Conservation (phyloP, 208 protist species). For the Naegleria gruberi region DNA sequence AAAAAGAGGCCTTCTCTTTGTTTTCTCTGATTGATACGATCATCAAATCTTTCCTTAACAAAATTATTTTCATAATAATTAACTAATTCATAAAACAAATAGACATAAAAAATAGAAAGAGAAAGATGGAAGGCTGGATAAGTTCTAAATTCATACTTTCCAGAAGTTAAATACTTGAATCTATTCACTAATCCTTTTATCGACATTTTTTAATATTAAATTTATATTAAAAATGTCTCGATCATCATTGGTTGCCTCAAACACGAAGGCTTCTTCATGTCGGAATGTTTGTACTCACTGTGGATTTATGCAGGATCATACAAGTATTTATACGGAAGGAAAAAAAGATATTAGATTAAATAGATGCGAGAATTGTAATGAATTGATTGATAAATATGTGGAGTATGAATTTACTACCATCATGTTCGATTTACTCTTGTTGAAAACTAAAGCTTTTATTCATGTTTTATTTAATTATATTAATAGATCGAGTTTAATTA, state of each 20-base stretch:
- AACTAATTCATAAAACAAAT: neutral
- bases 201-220: neutral
- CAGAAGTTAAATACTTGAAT: neutral
- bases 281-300: neutral
- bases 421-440: slow-evolving; percentile 36
- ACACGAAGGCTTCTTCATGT: neutral
- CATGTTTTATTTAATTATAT: slow-evolving; percentile 30
- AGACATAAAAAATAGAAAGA: neutral
- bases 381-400: slow-evolving; percentile 38
- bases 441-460: slow-evolving; percentile 33
- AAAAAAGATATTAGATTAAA: slow-evolving; percentile 1
- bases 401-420: slow-evolving; percentile 40
- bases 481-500: neutral
- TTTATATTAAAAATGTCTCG: neutral
- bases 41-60: neutral
- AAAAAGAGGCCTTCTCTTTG: neutral
- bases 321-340: neutral
- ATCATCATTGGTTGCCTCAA: no score
- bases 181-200: neutral
- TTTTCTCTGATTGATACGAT: neutral
- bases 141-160: neutral
- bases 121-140: neutral
- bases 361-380: slow-evolving; percentile 22
- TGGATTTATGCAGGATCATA: neutral
- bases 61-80: neutral